A percentile compares a stretch with the other conserved stretches of the same genome.
phyloP scores from a whole-genome alignment of 2,329 filamentous ascomycete species.

The Colletotrichum karsti region DNA sequence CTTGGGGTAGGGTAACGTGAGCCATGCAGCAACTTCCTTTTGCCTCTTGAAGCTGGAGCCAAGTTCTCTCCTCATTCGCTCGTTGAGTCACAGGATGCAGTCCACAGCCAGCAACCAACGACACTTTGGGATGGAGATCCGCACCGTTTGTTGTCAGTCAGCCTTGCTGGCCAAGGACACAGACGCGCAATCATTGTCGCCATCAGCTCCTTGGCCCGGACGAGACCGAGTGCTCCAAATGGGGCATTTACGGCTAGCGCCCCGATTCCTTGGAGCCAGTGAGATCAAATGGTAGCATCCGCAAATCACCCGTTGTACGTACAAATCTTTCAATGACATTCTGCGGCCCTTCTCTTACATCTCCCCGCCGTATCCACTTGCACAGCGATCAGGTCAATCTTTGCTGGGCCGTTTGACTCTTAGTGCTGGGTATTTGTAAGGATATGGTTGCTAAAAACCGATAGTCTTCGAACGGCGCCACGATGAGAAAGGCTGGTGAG shows the following conservation, averaged over 20 bases:
- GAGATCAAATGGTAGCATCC: background rate
- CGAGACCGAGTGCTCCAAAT: constrained; percentile 20
- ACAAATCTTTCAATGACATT: constrained; percentile 3
- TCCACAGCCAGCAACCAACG: background rate
- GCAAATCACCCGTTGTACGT: background rate
- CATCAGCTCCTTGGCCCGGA: constrained; percentile 24
- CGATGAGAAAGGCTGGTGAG: background rate
- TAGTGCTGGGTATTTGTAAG: background rate
- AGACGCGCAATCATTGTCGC: constrained; percentile 32
- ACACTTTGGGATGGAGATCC: background rate
- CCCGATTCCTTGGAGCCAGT: background rate
- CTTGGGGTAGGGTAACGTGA: background rate
- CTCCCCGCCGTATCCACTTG: constrained; percentile 24
- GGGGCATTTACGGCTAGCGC: constrained; percentile 14
- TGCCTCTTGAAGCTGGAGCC: background rate
- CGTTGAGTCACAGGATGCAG: background rate
- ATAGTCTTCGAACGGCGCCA: background rate
- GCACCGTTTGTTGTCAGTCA: background rate
- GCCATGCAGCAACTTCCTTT: background rate
- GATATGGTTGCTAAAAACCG: background rate
- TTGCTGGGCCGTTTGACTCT: background rate
- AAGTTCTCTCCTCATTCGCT: background rate
- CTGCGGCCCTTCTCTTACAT: background rate
- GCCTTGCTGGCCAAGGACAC: constrained; percentile 27
- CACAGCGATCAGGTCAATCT: background rate